Evolutionary conservation across 2,329 filamentous ascomycete genomes (phyloP), one percentile per base, ranked within the genome.

Genomic region (Trichoderma afroharzianum): DNA sequence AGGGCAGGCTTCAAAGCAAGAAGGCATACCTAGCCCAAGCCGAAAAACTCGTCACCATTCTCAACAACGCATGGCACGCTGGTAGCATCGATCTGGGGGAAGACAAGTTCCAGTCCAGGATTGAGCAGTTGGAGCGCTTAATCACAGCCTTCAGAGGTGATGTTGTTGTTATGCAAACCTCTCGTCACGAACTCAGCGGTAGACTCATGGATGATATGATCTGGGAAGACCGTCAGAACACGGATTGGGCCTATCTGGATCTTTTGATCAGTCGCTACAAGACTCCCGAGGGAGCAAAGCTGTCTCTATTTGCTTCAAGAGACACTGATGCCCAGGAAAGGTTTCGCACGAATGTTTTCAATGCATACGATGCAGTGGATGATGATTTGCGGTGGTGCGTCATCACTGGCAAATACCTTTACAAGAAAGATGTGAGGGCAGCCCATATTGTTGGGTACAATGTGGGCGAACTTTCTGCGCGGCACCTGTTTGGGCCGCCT

Each of bases 261-360:
- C 36, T 18, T 43, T 43, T 43, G 15, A 9, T 43, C 36, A 43
- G 36, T 43, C 36, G 36, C 15, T 43, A 18, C 15, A 43, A 43
- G 36, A 2, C 15, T 0, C 36, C 15, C 1, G 36, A 43, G 0
- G 36, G 0, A 43, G 36, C 36, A 4, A 43, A 0, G 36, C 36
- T 43, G 15, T 43, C 36, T 18, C 8, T 43, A 3, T 43, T 43
- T 43, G 36, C 36, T 2, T 18, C 36, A 2, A 43, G 36, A 18
- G 36, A 43, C 4, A 0, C 6, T 0, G 0, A 2, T 18, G 15
- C 36, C 15, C 36, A 43, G 4, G 36, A 18, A 18, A 43, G 36
- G 36, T 43, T 18, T 18, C 1, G 36, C 0, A 8, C 0, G 36
- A 43, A 2, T 6, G 36, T 43, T 4, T 1, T 9, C 0, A 43